These are phyloP conservation scores for Eutrema heterophyllum DNA, from an alignment of 345 rosid genomes.

Conservation along the genomic window DNA sequence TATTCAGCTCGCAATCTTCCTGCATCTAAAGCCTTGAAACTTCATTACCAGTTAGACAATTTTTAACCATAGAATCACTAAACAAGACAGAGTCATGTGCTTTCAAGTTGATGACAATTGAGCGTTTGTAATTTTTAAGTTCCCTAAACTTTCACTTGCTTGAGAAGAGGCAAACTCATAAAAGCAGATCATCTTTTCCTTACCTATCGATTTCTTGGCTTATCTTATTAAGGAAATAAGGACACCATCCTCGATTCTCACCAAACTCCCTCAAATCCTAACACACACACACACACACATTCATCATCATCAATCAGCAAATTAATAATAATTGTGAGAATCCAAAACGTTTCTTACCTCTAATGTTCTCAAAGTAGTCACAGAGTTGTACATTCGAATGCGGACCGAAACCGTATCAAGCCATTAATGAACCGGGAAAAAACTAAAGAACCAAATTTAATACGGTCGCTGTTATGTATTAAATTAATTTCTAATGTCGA, in stretches of 20 bases:
- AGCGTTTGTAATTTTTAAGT: no score
- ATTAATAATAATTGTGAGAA: background rate
- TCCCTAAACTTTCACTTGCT: no score
- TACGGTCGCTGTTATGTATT: no score
- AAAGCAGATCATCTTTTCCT: no score
- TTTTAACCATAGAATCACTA: background rate
- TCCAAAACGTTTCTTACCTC: slow-evolving; percentile 44
- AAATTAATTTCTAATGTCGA: no score
- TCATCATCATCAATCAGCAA: background rate
- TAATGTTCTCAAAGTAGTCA: slow-evolving; percentile 76
- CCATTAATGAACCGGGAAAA: no score
- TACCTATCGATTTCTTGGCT: slow-evolving; percentile 80
- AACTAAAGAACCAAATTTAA: no score
- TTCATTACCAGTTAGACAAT: slow-evolving; percentile 53
- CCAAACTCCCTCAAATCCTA: slow-evolving; percentile 84
- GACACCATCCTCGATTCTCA: slow-evolving; percentile 82
- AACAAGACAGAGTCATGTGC: background rate
- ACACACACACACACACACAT: background rate
- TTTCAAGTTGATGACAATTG: background rate
- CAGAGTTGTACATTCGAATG: slow-evolving; percentile 54
- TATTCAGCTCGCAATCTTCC: slow-evolving; percentile 87
- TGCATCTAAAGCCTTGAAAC: slow-evolving; percentile 96
- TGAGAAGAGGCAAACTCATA: no score
- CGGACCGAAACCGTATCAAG: no score
- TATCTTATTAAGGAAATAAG: slow-evolving; percentile 68